Evolutionary conservation across 2,329 filamentous ascomycete species (phyloP), one percentile per base, ranked within the genome.

Genomic region (Plectosphaerella sp.): DNA sequence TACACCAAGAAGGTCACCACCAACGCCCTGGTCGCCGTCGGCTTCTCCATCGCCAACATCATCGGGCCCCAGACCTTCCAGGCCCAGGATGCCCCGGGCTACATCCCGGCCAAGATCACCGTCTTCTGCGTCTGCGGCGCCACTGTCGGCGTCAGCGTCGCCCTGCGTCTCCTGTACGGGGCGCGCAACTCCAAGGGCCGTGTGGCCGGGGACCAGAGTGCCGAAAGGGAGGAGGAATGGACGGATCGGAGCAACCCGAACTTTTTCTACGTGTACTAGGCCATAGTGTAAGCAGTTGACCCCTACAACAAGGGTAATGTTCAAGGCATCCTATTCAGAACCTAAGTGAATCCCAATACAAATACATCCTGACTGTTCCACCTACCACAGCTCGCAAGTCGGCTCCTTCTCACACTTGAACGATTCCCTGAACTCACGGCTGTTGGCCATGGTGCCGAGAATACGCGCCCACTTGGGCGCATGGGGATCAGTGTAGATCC

Each of bases 361-460:
- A n/a, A 8, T 18, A 15, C 37, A 41, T 37, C 7, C 7, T 3
- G 16, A 5, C 37, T n/a, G 11, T 18, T 12, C 22, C 45, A 35
- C 20, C 37, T 48, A 57, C 55, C 55, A 57, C 20, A 57, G 16
- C 52, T 54, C 39, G 42, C 55, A 57, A 4, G 55, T 56, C 14
- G 55, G 55, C 47, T 56, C 76, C 70, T 83, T 71, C 15, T 80
- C 75, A 62, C 87, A 91, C 46, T 80, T 71, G 65, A 89, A 90
- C 10, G 80, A 82, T 64, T 88, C 80, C 53, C 75, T 78, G 62
- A 90, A 91, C 16, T 82, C 83, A 25, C 76, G 74, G 28, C 84
- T 87, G 61, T 90, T 89, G 1, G 79, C 77, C 70, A 86, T 80
- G 0, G 84, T 84, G 4, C 85, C 83, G 57, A 78, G 59, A 15